Evolutionary conservation across 208 protist genomes (phyloP).

Genomic region (Polymyxa betae): DNA sequence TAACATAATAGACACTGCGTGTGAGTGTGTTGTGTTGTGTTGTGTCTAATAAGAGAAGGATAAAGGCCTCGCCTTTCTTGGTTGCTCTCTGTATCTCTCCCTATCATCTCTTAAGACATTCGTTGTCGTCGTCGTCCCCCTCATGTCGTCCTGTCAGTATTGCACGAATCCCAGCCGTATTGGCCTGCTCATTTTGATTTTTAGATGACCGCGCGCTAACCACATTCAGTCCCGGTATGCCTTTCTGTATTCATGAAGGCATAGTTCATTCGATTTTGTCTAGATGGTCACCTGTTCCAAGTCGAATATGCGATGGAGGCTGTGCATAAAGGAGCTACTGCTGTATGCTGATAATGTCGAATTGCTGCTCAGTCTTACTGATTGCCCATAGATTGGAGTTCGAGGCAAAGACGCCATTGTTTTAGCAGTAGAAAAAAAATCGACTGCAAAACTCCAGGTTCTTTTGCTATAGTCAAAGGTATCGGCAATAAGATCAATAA

Average conservation of each 20-base stretch:
- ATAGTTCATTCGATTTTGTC: not conserved
- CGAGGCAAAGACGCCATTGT: constrained; percentile 83
- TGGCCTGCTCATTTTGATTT: too few relatives aligned
- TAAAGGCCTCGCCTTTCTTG: too few relatives aligned
- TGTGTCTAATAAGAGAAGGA: too few relatives aligned
- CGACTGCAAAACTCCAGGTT: constrained; percentile 88
- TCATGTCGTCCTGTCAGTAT: too few relatives aligned
- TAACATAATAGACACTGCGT: too few relatives aligned
- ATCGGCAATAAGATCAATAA: not conserved
- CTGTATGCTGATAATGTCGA: constrained; percentile 68
- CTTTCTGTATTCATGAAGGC: not conserved
- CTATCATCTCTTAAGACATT: too few relatives aligned
- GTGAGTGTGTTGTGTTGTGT: too few relatives aligned
- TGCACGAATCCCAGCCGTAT: too few relatives aligned
- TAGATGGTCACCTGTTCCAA: constrained; percentile 99
- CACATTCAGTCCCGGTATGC: constrained; percentile 93
- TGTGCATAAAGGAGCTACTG: constrained; percentile 95
- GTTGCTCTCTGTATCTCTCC: too few relatives aligned
- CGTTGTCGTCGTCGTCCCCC: too few relatives aligned
- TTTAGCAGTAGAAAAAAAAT: constrained; percentile 97
- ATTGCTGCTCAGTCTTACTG: not conserved
- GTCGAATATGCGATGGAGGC: constrained; percentile 99
- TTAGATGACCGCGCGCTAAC: constrained; percentile 89
- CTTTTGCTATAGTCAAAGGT: too few relatives aligned
- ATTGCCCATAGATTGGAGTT: constrained; percentile 57